phyloP scores from a whole-genome alignment of 2,329 filamentous ascomycete species.

The Biscogniauxia mediterranea region DNA sequence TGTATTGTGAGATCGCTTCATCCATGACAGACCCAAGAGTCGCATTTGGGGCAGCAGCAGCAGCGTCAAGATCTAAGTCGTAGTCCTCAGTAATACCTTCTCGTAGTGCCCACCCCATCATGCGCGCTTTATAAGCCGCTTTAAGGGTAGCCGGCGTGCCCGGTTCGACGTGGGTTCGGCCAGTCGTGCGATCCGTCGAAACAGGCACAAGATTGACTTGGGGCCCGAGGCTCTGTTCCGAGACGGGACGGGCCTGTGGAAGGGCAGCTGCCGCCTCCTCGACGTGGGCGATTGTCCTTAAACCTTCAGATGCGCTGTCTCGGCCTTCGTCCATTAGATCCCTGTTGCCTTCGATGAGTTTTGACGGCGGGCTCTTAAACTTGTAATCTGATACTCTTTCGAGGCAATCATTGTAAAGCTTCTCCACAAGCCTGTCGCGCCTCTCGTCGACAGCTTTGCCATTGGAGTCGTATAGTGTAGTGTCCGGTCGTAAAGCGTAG shows the following conservation, averaged over 20 bases:
- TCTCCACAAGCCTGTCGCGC: slow-evolving; percentile 81
- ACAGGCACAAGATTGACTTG: slow-evolving; percentile 60
- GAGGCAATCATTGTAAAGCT: slow-evolving; percentile 90
- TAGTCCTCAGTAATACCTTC: slow-evolving; percentile 59
- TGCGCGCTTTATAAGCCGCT: slow-evolving; percentile 72
- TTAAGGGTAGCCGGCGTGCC: slow-evolving; percentile 67
- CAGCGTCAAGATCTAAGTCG: slow-evolving; percentile 68
- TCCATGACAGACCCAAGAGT: slow-evolving; percentile 91
- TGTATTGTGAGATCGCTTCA: slow-evolving; percentile 85
- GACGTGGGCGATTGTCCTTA: slow-evolving; percentile 67
- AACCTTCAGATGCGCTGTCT: slow-evolving; percentile 69
- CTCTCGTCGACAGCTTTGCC: slow-evolving; percentile 74
- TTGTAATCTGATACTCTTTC: slow-evolving; percentile 91
- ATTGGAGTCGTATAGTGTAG: slow-evolving; percentile 85
- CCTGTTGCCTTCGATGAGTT: slow-evolving; percentile 78
- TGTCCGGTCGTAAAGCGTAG: slow-evolving; percentile 74
- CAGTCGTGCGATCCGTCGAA: slow-evolving; percentile 67
- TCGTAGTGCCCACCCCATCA: slow-evolving; percentile 80
- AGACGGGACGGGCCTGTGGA: slow-evolving; percentile 51
- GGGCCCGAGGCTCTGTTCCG: slow-evolving; percentile 52
- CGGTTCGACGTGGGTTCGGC: slow-evolving; percentile 68
- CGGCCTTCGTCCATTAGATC: slow-evolving; percentile 79
- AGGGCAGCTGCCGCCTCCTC: slow-evolving; percentile 69
- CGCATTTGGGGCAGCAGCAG: slow-evolving; percentile 62
- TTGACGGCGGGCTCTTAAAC: slow-evolving; percentile 67